Conservation (phyloP, 2,329 filamentous ascomycete genomes). For the Neofusicoccum ribis region DNA sequence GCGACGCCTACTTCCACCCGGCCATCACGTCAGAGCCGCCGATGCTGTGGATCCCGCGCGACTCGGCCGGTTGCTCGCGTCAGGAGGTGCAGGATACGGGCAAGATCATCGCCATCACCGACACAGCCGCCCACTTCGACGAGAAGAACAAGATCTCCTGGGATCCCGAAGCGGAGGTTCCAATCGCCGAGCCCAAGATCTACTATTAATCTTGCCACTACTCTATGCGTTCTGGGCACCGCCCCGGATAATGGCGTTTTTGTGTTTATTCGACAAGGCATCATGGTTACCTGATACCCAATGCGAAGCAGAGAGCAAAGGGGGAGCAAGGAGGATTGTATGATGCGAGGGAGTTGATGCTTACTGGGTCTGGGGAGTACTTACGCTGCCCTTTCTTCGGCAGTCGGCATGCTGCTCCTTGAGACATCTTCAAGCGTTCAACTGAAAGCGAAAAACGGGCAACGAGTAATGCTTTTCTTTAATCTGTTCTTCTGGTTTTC, state of each 20-base stretch:
- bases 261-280: neutral
- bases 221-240: neutral
- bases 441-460: neutral
- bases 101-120: conserved; percentile 40
- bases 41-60: conserved; percentile 49
- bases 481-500: neutral
- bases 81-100: conserved; percentile 45
- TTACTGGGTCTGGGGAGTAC: neutral
- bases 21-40: conserved; percentile 45
- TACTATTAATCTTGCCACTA: conserved; percentile 1
- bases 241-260: neutral
- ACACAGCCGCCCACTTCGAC: conserved; percentile 48
- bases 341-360: neutral
- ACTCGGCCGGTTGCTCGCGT: conserved; percentile 45
- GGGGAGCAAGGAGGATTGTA: neutral
- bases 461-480: conserved; percentile 12
- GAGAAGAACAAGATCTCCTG: conserved; percentile 45
- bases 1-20: conserved; percentile 47
- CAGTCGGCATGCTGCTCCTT: neutral
- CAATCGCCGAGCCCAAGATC: conserved; percentile 20
- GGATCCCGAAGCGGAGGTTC: conserved; percentile 16
- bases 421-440: neutral
- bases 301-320: neutral
- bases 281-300: conserved; percentile 3
- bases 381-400: neutral